phyloP scores from a whole-genome alignment of 1,139 yeast genomes.

The Nakaseomyces kungkrabaensis region DNA sequence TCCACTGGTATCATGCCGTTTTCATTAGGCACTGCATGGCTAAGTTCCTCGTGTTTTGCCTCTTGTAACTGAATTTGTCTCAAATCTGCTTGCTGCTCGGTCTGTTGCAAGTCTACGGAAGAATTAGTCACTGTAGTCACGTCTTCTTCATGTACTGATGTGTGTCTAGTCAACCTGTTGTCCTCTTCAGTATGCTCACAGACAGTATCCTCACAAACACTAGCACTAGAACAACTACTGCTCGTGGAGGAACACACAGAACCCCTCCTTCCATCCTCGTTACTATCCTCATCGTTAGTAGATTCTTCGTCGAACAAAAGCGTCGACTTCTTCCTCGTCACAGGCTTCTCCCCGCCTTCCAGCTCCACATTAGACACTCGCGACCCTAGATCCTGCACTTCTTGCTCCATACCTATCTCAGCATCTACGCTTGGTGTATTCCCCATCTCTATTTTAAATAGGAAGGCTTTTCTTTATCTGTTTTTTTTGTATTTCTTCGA shows the following conservation, averaged over 20 bases:
- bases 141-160: neutral
- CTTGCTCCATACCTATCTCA: neutral
- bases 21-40: conserved; percentile 2
- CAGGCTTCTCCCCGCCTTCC: neutral
- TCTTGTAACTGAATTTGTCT: too few species aligned
- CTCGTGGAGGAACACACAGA: neutral
- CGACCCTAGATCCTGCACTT: neutral
- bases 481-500: too few species aligned
- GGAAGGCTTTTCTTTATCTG: too few species aligned
- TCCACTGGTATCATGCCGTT: conserved; percentile 49
- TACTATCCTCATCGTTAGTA: neutral
- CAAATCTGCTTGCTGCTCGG: neutral
- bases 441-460: neutral
- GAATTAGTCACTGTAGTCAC: neutral
- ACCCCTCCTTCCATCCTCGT: neutral
- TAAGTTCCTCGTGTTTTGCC: too few species aligned
- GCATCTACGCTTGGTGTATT: neutral
- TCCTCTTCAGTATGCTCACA: neutral
- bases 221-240: neutral
- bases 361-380: neutral
- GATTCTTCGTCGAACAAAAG: conserved; percentile 7
- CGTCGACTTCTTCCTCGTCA: conserved; percentile 6
- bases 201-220: neutral
- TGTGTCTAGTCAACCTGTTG: neutral
- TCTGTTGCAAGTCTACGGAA: neutral